Percentiles rank a stretch among this genome's conserved stretches.
These are phyloP conservation scores for Blastobotrys peoriensis DNA, from an alignment of 805 yeast genomes.

Conservation along the genomic window DNA sequence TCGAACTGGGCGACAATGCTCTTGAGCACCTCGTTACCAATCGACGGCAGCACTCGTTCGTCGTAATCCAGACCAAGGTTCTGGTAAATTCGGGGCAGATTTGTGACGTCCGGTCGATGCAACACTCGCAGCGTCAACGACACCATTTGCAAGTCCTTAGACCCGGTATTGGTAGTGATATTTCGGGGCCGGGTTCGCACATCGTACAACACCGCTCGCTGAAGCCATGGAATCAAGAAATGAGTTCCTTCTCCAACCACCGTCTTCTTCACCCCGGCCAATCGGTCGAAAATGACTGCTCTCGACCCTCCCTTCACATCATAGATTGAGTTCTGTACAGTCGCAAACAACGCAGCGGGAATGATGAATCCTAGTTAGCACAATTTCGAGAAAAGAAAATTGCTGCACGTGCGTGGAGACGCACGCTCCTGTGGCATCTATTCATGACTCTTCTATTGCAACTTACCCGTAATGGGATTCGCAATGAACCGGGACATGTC, in stretches of 20 bases:
- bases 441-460: too few species aligned
- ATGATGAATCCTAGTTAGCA: constrained; percentile 21
- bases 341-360: constrained; percentile 35
- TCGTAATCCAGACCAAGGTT: constrained; percentile 90
- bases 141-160: constrained; percentile 95
- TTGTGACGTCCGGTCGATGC: constrained; percentile 85
- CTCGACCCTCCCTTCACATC: constrained; percentile 95
- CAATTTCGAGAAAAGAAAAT: too few species aligned
- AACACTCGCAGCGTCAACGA: constrained; percentile 86
- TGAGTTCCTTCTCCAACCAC: constrained; percentile 97
- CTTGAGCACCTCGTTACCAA: constrained; percentile 86
- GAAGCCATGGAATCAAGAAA: constrained; percentile 93
- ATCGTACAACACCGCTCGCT: constrained; percentile 82
- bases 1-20: constrained; percentile 90
- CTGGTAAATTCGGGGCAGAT: constrained; percentile 83
- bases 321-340: constrained; percentile 74
- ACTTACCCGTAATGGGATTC: constrained; percentile 12
- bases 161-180: constrained; percentile 91
- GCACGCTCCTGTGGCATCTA: too few species aligned
- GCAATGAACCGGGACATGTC: constrained; percentile 14
- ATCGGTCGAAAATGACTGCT: constrained; percentile 91
- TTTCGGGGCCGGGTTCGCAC: constrained; percentile 92
- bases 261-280: constrained; percentile 78
- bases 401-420: too few species aligned
- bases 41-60: constrained; percentile 87